Evolutionary conservation across 208 protist genomes (phyloP).

Genomic region (Leishmania braziliensis): DNA sequence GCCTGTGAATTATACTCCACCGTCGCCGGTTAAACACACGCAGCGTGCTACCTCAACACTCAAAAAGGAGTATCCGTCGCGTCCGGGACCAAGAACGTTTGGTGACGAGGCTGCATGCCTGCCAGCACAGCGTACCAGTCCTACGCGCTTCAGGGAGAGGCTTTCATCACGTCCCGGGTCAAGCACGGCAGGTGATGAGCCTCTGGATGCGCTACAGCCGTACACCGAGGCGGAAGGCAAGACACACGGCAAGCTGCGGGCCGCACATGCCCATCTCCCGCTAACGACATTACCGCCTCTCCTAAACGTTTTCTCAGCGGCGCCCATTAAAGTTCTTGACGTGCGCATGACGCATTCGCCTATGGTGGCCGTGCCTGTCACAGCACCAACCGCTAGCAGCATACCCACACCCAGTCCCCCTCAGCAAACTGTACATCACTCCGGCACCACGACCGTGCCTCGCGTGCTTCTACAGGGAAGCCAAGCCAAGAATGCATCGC

Average conservation of each 20-base stretch:
- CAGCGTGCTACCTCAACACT: not conserved
- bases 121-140: not conserved
- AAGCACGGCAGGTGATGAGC: not conserved
- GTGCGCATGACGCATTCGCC: constrained; percentile 19
- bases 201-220: not conserved
- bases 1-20: not conserved
- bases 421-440: not conserved
- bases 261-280: not conserved
- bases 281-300: not conserved
- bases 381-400: not conserved
- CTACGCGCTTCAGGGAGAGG: not conserved
- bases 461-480: no score
- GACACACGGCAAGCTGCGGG: not conserved
- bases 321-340: constrained; percentile 15
- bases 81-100: not conserved
- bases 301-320: constrained; percentile 6
- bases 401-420: not conserved
- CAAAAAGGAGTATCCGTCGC: not conserved
- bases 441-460: not conserved
- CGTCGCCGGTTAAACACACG: not conserved
- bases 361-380: not conserved
- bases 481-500: not conserved
- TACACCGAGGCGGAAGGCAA: not conserved
- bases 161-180: not conserved
- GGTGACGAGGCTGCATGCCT: not conserved